phyloP scores from a whole-genome alignment of 1,284 basidiomycete genomes.

The Cutaneotrichosporon sp. region DNA sequence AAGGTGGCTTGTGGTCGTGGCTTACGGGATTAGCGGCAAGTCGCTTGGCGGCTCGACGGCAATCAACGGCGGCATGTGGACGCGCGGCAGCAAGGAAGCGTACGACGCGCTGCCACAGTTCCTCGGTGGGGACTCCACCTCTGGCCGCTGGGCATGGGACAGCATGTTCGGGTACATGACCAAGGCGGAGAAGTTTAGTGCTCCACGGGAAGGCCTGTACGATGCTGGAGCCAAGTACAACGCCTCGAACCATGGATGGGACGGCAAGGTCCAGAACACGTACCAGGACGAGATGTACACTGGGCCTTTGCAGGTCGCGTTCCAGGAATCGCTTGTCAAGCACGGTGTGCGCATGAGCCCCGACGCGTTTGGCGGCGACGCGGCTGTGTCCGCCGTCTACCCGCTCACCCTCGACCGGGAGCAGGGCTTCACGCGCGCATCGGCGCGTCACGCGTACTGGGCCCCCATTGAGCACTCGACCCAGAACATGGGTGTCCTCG shows the following conservation, averaged over 20 bases:
- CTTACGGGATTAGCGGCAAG: slow-evolving; percentile 6
- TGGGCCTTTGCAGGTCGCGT: slow-evolving; percentile 55
- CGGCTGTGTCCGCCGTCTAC: slow-evolving; percentile 56
- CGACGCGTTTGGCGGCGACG: slow-evolving; percentile 57
- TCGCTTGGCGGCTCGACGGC: slow-evolving; percentile 25
- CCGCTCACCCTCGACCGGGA: slow-evolving; percentile 32
- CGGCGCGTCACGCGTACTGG: slow-evolving; percentile 51
- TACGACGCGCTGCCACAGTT: slow-evolving; percentile 57
- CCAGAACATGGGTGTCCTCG: slow-evolving; percentile 49
- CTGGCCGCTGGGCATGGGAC: slow-evolving; percentile 57
- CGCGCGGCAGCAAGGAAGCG: slow-evolving; percentile 56
- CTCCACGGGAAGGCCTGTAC: slow-evolving; percentile 54
- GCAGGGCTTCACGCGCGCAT: slow-evolving; percentile 44
- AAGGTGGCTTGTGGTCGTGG: background rate
- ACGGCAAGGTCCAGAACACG: slow-evolving; percentile 55
- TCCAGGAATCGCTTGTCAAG: slow-evolving; percentile 50
- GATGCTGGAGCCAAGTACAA: slow-evolving; percentile 51
- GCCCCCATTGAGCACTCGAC: slow-evolving; percentile 42
- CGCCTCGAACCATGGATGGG: slow-evolving; percentile 51
- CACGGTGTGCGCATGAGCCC: slow-evolving; percentile 31
- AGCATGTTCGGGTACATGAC: slow-evolving; percentile 55
- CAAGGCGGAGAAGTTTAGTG: slow-evolving; percentile 57
- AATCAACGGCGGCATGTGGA: slow-evolving; percentile 48
- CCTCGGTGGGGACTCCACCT: slow-evolving; percentile 38
- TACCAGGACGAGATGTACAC: slow-evolving; percentile 53